Evolutionary conservation across 2,329 filamentous ascomycete species (phyloP).

Genomic region (Trichocomaceae sp.): DNA sequence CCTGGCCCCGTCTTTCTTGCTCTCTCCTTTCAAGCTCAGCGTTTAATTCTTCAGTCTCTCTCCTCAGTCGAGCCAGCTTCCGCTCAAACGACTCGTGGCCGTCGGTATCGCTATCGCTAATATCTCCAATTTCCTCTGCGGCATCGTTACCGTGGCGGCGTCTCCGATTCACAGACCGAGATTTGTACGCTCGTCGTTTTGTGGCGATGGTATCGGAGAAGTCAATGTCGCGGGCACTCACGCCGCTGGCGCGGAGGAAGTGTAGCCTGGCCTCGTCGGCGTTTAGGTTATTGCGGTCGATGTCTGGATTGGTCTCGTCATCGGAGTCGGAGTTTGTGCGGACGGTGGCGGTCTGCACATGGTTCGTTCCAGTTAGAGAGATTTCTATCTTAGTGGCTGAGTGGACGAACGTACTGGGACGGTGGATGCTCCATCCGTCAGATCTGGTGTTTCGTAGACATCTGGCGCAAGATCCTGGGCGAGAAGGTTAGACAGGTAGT

Average conservation of each 20-base stretch:
- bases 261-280: conserved; percentile 71
- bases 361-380: conserved; percentile 32
- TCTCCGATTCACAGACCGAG: conserved; percentile 54
- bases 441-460: conserved; percentile 91
- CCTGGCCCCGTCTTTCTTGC: conserved; percentile 45
- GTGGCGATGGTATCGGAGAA: conserved; percentile 83
- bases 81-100: conserved; percentile 60
- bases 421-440: conserved; percentile 85
- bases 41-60: conserved; percentile 72
- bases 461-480: conserved; percentile 80
- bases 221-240: conserved; percentile 73
- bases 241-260: conserved; percentile 62
- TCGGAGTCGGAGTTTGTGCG: conserved; percentile 53
- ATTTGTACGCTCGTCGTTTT: conserved; percentile 77
- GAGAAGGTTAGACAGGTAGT: neutral
- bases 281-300: conserved; percentile 70
- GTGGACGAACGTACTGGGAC: conserved; percentile 54
- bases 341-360: conserved; percentile 43
- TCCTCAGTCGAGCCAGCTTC: conserved; percentile 72
- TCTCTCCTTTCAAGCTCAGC: conserved; percentile 39
- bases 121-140: conserved; percentile 61
- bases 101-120: conserved; percentile 66
- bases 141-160: conserved; percentile 43
- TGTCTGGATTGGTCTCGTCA: conserved; percentile 54
- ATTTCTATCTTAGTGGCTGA: neutral